Percentiles rank a stretch among this genome's conserved stretches.
phyloP scores from a whole-genome alignment of 1,284 basidiomycete species.

The Melampsora americana region DNA sequence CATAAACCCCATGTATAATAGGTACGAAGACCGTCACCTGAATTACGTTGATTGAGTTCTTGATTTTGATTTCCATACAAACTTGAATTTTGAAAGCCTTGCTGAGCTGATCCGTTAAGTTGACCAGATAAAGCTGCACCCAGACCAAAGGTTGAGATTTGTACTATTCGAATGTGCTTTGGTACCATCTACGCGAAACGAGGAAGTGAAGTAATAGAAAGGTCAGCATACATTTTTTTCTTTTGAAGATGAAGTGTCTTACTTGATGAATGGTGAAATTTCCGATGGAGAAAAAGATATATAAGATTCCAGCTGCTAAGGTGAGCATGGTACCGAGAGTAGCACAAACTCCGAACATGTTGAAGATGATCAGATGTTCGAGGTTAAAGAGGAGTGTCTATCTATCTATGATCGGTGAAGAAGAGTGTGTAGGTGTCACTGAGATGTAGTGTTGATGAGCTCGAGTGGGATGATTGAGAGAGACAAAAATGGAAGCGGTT shows the following conservation, averaged over 20 bases:
- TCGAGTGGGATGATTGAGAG: no score
- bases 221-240: no score
- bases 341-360: background rate
- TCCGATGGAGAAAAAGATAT: constrained; percentile 36
- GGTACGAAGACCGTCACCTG: constrained; percentile 21
- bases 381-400: no score
- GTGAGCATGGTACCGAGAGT: background rate
- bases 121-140: constrained; percentile 4
- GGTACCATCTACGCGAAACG: constrained; percentile 15
- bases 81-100: background rate
- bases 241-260: background rate
- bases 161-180: constrained; percentile 20
- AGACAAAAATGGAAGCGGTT: no score
- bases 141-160: constrained; percentile 18
- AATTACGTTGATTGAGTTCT: background rate
- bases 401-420: no score
- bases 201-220: background rate
- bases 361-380: no score
- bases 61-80: constrained; percentile 20
- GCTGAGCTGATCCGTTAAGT: background rate
- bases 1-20: constrained; percentile 41
- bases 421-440: no score
- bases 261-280: constrained; percentile 42
- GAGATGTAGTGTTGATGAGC: no score
- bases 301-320: constrained; percentile 32